Conservation (phyloP, 2,329 filamentous ascomycete species). For the Colletotrichum cordylinicola region DNA sequence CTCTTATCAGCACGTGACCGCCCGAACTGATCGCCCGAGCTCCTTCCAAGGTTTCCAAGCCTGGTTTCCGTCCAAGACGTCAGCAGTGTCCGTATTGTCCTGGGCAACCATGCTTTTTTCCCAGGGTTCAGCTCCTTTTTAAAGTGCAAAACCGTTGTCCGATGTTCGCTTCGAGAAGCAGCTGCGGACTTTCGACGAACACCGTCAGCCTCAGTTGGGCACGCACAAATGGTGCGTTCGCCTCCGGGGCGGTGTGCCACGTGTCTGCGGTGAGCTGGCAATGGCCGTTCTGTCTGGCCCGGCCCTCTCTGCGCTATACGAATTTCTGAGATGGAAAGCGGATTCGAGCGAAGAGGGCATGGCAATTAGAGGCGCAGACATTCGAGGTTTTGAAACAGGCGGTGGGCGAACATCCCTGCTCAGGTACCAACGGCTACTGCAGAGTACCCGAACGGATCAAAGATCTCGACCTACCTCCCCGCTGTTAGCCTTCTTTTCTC, state of each 20-base stretch:
- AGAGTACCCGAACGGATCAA: background rate
- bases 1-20: slow-evolving; percentile 20
- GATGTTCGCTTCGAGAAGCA: background rate
- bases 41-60: background rate
- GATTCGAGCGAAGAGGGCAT: background rate
- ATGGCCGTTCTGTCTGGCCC: background rate
- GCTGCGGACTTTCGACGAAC: background rate
- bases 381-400: background rate
- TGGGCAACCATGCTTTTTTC: background rate
- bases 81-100: background rate
- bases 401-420: background rate
- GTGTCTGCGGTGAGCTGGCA: slow-evolving; percentile 3
- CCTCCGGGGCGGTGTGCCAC: background rate
- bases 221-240: background rate
- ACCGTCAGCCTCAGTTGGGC: background rate
- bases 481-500: background rate
- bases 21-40: background rate
- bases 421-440: background rate
- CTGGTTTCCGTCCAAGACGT: background rate
- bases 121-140: background rate
- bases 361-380: background rate
- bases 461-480: background rate
- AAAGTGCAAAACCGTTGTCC: background rate
- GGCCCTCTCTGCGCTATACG: background rate
- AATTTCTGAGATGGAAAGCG: background rate